Evolutionary conservation across 331 rosid genomes (phyloP).

Genomic region (Erythrophleum ivorense): DNA sequence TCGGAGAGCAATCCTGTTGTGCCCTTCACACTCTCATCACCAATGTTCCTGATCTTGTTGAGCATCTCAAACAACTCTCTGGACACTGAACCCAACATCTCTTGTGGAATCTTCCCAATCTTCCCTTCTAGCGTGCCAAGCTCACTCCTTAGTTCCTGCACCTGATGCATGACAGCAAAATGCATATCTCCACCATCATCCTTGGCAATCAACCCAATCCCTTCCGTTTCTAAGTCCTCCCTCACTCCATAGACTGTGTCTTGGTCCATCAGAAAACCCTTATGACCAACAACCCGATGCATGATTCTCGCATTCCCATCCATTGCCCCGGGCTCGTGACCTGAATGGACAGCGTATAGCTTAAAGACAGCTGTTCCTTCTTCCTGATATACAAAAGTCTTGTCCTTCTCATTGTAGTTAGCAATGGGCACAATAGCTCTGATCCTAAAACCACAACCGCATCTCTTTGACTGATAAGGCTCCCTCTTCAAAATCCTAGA

Average conservation of each 20-base stretch:
- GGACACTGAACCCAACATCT: constrained; percentile 74
- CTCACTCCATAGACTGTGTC: constrained; percentile 88
- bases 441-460: constrained; percentile 93
- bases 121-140: constrained; percentile 77
- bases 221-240: constrained; percentile 86
- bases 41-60: constrained; percentile 67
- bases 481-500: constrained; percentile 84
- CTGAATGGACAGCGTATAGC: constrained; percentile 92
- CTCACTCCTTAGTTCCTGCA: constrained; percentile 82
- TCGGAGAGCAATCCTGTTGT: constrained; percentile 62
- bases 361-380: constrained; percentile 90
- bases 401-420: constrained; percentile 91
- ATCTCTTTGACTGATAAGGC: constrained; percentile 87
- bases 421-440: constrained; percentile 94
- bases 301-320: constrained; percentile 97
- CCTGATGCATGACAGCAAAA: constrained; percentile 77
- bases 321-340: constrained; percentile 95
- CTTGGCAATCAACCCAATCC: constrained; percentile 83
- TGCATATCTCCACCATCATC: constrained; percentile 84
- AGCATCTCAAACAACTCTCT: constrained; percentile 74
- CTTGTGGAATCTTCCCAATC: constrained; percentile 63
- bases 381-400: constrained; percentile 92
- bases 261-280: constrained; percentile 81
- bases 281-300: constrained; percentile 92
- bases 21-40: constrained; percentile 73